Percentiles rank a stretch among this genome's conserved stretches.
phyloP scores from a whole-genome alignment of 768 basidiomycete species.

The Mycena albidolilacea region DNA sequence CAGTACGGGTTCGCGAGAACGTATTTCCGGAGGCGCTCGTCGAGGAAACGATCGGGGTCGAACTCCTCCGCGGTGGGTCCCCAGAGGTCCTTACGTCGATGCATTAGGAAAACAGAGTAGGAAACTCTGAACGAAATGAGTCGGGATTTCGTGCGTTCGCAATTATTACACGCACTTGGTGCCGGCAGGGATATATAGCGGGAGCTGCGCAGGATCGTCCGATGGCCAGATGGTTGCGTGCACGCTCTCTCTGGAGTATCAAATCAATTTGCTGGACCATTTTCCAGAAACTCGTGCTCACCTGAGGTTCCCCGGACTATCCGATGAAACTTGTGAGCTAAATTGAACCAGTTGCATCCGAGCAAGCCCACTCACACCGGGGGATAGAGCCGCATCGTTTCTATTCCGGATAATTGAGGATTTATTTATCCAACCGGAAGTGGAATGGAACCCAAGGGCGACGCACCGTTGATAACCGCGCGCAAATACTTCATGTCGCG shows the following conservation, averaged over 20 bases:
- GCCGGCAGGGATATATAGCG: constrained; percentile 57
- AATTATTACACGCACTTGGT: constrained; percentile 46
- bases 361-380: constrained; percentile 54
- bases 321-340: background rate
- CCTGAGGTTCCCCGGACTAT: constrained; percentile 44
- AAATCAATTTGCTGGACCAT: background rate
- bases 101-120: constrained; percentile 73
- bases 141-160: background rate
- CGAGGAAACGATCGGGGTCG: constrained; percentile 59
- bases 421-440: background rate
- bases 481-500: constrained; percentile 71
- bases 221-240: constrained; percentile 49
- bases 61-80: constrained; percentile 58
- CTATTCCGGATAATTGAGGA: constrained; percentile 37
- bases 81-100: constrained; percentile 75
- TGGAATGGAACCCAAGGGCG: background rate
- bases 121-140: constrained; percentile 45
- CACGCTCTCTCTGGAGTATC: constrained; percentile 9
- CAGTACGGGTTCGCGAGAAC: constrained; percentile 57
- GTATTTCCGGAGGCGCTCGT: constrained; percentile 51
- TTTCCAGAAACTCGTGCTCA: background rate
- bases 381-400: constrained; percentile 69
- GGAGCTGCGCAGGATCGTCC: constrained; percentile 44
- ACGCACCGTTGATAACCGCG: constrained; percentile 46
- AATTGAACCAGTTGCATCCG: background rate